Base-by-base conservation (phyloP, 2,329 filamentous ascomycete genomes). In the Pyrenophora graminea region DNA sequence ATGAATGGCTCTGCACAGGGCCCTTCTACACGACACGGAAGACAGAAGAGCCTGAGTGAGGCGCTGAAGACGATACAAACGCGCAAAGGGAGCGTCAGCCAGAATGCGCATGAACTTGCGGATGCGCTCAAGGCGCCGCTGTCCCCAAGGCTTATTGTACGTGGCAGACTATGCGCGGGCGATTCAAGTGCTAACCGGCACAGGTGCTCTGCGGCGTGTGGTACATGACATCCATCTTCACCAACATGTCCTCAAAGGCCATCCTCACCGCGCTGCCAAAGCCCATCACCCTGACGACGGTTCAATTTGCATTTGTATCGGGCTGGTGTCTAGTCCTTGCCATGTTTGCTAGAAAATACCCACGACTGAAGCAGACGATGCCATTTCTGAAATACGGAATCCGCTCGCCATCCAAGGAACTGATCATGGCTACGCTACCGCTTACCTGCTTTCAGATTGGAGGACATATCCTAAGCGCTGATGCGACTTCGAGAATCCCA, bases 201-300 rank as follows among this genome's bases (percentile, higher is more conserved):
- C 74, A 97, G 93, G 76, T 83, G 43, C 85, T 97, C 41, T 97
- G 93, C 75, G 77, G 92, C 51, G 77, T 93, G 68, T 97, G 94
- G 94, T 99, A 97, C 79, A 83, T 89, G 72, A 96, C 92, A 19
- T 97, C 93, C 37, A 94, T 95, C 56, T 79, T 97, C 63, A 97
- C 94, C 56, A 99, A 97, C 72, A 97, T 94, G 2, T 97, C 94
- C 19, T 97, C 94, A 45, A 99, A 99, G 77, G 90, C 93, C 15
- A 99, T 99, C 68, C 81, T 97, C 55, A 97, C 91, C 62, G 89
- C 90, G 37, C 90, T 97, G 61, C 86, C 90, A 51, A 94, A 91
- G 74, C 93, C 93, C 1, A 89, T 94, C 27, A 97, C 93, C 17
- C 82, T 97, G 64, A 97, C 93, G 1, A 81, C 96, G 51, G 81